phyloP scores from a whole-genome alignment of 257 asterid genomes.

The Marsdenia floribunda region DNA sequence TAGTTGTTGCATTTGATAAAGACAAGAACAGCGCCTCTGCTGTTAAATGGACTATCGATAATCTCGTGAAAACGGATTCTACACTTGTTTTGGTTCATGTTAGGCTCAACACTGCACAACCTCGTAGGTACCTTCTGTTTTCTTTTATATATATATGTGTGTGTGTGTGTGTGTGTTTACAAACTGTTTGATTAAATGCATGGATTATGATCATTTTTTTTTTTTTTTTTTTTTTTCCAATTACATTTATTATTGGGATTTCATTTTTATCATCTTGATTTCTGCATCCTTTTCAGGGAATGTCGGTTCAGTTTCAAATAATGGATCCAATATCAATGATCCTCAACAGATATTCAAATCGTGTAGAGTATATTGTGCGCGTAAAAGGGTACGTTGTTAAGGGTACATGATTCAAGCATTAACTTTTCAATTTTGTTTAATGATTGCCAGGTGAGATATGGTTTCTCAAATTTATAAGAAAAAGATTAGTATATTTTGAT shows the following conservation, averaged over 20 bases:
- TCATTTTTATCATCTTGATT: background rate
- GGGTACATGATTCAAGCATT: background rate
- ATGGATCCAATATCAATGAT: slow-evolving; percentile 28
- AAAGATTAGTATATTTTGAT: no score
- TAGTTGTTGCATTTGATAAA: slow-evolving; percentile 55
- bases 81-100: slow-evolving; percentile 50
- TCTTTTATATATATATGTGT: background rate
- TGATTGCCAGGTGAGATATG: background rate
- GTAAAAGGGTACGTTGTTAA: slow-evolving; percentile 48
- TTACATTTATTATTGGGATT: no score
- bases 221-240: no score
- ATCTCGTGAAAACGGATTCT: slow-evolving; percentile 31
- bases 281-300: slow-evolving; percentile 21
- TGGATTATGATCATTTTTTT: no score
- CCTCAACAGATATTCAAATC: slow-evolving; percentile 32
- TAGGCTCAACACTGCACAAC: slow-evolving; percentile 29
- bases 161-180: no score
- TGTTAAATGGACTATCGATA: slow-evolving; percentile 61
- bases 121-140: slow-evolving; percentile 42
- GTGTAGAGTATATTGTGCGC: slow-evolving; percentile 51
- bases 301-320: background rate
- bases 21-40: slow-evolving; percentile 52
- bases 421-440: background rate
- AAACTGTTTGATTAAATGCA: background rate
- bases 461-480: no score